A percentile compares a stretch with the other conserved stretches of the same genome.
These are phyloP conservation scores for Eutypella sp. DNA, from an alignment of 2,329 filamentous ascomycete species.

Conservation along the genomic window DNA sequence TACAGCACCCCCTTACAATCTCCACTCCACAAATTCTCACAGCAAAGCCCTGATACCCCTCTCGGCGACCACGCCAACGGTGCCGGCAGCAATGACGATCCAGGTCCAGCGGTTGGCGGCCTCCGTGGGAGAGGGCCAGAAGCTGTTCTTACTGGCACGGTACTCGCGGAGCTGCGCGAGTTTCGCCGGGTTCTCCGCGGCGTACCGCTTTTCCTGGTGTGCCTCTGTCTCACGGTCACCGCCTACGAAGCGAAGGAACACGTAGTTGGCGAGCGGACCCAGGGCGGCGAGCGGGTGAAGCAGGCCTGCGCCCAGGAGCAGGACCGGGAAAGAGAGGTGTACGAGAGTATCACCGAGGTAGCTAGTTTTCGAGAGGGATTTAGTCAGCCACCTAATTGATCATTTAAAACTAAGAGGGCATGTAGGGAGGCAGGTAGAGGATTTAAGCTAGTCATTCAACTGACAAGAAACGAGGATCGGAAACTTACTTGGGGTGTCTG, in stretches of 20 bases:
- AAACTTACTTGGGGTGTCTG: conserved; percentile 57
- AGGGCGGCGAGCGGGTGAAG: conserved; percentile 50
- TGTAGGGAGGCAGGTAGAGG: too few relatives aligned
- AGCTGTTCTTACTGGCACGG: conserved; percentile 50
- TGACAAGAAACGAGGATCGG: too few relatives aligned
- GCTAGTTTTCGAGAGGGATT: conserved; percentile 27
- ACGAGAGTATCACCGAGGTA: conserved; percentile 57
- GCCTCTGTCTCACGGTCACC: conserved; percentile 52
- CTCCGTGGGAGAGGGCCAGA: conserved; percentile 51
- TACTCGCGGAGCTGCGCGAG: conserved; percentile 48
- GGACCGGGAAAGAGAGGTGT: conserved; percentile 54
- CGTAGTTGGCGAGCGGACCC: conserved; percentile 53
- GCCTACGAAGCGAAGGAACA: conserved; percentile 51
- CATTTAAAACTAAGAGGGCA: neutral
- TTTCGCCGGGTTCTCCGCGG: conserved; percentile 44
- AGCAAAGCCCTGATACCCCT: too few relatives aligned
- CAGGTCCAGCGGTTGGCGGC: conserved; percentile 52
- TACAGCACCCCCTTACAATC: too few relatives aligned
- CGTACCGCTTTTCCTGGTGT: conserved; percentile 48
- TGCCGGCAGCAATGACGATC: conserved; percentile 45
- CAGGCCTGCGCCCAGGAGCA: conserved; percentile 50
- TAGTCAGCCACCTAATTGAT: too few relatives aligned
- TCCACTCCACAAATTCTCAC: too few relatives aligned
- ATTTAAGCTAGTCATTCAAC: too few relatives aligned
- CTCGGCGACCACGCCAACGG: conserved; percentile 43